Base-by-base conservation (phyloP, 768 basidiomycete species). In the Vararia minispora region DNA sequence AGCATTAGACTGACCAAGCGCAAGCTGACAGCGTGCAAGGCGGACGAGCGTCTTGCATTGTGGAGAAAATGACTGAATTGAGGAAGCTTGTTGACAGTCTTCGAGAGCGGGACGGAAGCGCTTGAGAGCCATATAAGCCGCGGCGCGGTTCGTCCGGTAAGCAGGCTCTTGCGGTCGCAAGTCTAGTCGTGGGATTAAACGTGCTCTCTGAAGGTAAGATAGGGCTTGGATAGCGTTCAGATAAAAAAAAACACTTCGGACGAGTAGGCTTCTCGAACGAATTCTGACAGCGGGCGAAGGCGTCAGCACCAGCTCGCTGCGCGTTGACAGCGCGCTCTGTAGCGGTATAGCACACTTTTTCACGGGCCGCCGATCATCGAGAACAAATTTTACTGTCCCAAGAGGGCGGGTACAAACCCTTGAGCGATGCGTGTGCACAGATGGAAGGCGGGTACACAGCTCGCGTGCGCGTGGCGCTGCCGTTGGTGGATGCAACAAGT, bases 71-170 rank as follows among this genome's bases (percentile, higher is more conserved):
- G 76, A 57, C 58, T 89, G 84, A 5, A 88, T 62, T 0, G 72
- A 58, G 0, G 72, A 67, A 4, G 87, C 88, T 25, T 65, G 65
- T 55, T 86, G 86, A 51, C 86, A 90, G 52, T 92, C 88, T 26
- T 68, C 69, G 13, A 90, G 64, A 0, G 89, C 89, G 0, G 64
- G 60, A 23, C 74, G 67, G 66, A 81, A 91, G 24, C 73, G 73
- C 53, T 89, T 88, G 35, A 84, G 54, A 0, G 76, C 74, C 74
- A 92, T 91, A 53, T 79, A 74, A 2, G 87, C 79, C 0, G 89
- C 88, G 0, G 89, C 88, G 21, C 88, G 76, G 56, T 92, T 92
- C 1, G 86, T 85, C 44, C 80, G 64, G 52, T 82, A 91, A 3
- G 81, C 69, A 1, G 87, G 75, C 56, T 90, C 82, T n/a, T n/a